phyloP scores from a whole-genome alignment of 1,284 basidiomycete species.

The Ganoderma sp. region DNA sequence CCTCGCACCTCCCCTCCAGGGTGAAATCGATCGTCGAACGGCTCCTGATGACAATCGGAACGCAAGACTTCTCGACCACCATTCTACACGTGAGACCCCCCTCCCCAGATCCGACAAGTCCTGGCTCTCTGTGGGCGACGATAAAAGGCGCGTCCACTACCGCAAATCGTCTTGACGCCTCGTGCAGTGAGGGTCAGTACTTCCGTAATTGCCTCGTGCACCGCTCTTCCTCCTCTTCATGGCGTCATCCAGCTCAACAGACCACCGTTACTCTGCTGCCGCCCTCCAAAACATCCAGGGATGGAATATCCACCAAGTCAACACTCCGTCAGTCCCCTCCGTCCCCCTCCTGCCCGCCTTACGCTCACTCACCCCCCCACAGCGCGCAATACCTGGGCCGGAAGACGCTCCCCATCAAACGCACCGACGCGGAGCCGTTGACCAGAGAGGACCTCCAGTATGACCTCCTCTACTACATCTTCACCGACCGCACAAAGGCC shows the following conservation, averaged over 20 bases:
- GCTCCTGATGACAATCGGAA: slow-evolving; percentile 40
- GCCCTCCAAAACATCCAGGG: slow-evolving; percentile 34
- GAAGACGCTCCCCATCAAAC: slow-evolving; percentile 57
- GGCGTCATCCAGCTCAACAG: slow-evolving; percentile 44
- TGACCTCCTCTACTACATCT: slow-evolving; percentile 74
- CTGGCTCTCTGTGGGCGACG: slow-evolving; percentile 30
- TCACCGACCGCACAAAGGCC: slow-evolving; percentile 62
- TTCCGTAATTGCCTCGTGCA: slow-evolving; percentile 40
- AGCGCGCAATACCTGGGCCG: slow-evolving; percentile 47
- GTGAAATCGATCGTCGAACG: slow-evolving; percentile 39
- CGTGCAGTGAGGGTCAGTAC: slow-evolving; percentile 42
- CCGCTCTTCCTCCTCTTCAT: slow-evolving; percentile 42
- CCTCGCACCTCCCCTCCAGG: slow-evolving; percentile 24
- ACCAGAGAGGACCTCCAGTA: slow-evolving; percentile 75
- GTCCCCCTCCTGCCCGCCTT: slow-evolving; percentile 11
- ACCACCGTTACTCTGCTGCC: slow-evolving; percentile 37
- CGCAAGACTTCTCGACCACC: slow-evolving; percentile 35
- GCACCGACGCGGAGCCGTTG: slow-evolving; percentile 64
- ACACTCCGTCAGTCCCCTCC: slow-evolving; percentile 38
- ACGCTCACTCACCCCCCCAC: slow-evolving; percentile 18
- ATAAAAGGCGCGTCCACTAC: slow-evolving; percentile 40
- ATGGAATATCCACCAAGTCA: slow-evolving; percentile 42
- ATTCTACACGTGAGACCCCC: slow-evolving; percentile 41
- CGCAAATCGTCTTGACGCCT: slow-evolving; percentile 39
- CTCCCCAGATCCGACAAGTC: slow-evolving; percentile 34